Conservation (phyloP, 2,329 filamentous ascomycete species). For the Monilinia polystroma region DNA sequence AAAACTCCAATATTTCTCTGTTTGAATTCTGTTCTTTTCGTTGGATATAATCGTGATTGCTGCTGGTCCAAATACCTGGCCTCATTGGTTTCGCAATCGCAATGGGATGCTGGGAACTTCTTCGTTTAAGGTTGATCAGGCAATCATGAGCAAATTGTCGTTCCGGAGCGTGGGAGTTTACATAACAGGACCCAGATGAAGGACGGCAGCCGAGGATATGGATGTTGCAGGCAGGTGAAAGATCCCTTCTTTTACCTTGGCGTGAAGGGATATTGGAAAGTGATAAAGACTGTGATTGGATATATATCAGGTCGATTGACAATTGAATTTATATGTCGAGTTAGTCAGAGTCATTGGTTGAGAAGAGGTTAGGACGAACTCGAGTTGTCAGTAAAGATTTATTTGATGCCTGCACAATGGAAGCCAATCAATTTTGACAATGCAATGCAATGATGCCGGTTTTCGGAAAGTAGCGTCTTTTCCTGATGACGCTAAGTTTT, state of each 20-base stretch:
- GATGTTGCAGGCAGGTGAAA: not conserved
- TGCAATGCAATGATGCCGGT: slow-evolving; percentile 1
- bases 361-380: not conserved
- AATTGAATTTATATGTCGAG: slow-evolving; percentile 1
- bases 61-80: not conserved
- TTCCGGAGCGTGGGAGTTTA: not conserved
- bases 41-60: slow-evolving; percentile 3
- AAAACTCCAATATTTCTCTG: not conserved
- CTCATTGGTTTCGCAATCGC: not conserved
- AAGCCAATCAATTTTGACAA: not conserved
- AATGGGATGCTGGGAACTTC: not conserved
- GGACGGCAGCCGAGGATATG: not conserved
- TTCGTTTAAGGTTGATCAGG: slow-evolving; percentile 13
- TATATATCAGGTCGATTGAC: not conserved
- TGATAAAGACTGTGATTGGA: slow-evolving; percentile 4
- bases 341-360: not conserved
- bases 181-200: slow-evolving; percentile 16
- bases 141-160: slow-evolving; percentile 12
- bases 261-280: not conserved
- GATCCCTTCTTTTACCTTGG: slow-evolving; percentile 9
- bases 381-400: not conserved
- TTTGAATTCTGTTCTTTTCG: slow-evolving; percentile 2
- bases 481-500: slow-evolving; percentile 14
- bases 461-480: slow-evolving; percentile 15
- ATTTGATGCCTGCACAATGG: slow-evolving; percentile 3